Conservation (phyloP, 768 basidiomycete species). For the Paxillus ammoniavirescens region DNA sequence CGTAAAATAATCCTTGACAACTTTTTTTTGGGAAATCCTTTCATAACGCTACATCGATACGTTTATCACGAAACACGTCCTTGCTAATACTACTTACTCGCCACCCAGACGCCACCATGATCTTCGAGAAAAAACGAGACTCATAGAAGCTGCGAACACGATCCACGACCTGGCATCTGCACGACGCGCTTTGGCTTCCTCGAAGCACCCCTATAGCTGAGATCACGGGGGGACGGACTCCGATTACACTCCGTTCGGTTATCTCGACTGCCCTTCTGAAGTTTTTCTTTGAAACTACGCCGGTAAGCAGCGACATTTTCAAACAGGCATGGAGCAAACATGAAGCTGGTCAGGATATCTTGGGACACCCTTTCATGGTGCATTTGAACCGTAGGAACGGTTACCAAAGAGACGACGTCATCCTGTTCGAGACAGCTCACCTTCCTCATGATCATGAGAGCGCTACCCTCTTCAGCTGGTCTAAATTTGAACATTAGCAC, state of each 20-base stretch:
- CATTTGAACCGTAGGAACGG: constrained; percentile 9
- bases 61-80: constrained; percentile 5
- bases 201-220: no score
- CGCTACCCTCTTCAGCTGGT: background rate
- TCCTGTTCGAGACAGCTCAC: constrained; percentile 3
- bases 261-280: background rate
- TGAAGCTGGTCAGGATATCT: constrained; percentile 1
- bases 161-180: background rate
- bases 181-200: no score
- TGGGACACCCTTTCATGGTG: background rate
- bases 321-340: constrained; percentile 15
- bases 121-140: background rate
- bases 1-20: background rate
- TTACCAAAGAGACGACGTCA: constrained; percentile 27
- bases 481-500: constrained; percentile 7
- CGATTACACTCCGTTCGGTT: background rate
- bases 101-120: background rate
- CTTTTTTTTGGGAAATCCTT: background rate
- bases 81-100: no score
- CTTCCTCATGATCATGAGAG: constrained; percentile 9
- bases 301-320: background rate
- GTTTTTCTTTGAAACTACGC: background rate
- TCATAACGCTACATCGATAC: constrained; percentile 15
- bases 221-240: background rate
- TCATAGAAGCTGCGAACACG: background rate